Evolutionary conservation across 2,329 filamentous ascomycete species (phyloP).

Genomic region (Aureobasidium melanogenum): DNA sequence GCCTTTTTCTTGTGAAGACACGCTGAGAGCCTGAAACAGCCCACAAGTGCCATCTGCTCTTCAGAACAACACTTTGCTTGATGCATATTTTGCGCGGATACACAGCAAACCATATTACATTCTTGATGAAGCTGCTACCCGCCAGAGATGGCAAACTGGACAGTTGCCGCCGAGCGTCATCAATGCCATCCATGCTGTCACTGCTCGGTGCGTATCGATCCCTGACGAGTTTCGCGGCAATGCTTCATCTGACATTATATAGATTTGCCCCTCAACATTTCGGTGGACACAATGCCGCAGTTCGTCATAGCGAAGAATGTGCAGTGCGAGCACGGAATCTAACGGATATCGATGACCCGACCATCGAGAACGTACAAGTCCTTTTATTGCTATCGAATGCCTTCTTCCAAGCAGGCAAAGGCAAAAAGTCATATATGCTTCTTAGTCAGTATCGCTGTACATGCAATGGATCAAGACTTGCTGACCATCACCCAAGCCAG

Average conservation of each 20-base stretch:
- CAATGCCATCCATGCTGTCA: slow-evolving; percentile 45
- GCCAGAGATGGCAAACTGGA: slow-evolving; percentile 61
- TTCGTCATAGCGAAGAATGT: slow-evolving; percentile 63
- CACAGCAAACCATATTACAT: slow-evolving; percentile 78
- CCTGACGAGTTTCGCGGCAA: slow-evolving; percentile 38
- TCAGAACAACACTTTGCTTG: slow-evolving; percentile 35
- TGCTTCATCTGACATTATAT: slow-evolving; percentile 23
- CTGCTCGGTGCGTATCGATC: slow-evolving; percentile 37
- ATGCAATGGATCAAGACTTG: slow-evolving; percentile 20
- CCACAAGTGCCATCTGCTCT: slow-evolving; percentile 5
- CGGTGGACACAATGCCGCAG: slow-evolving; percentile 57
- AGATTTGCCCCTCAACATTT: slow-evolving; percentile 61
- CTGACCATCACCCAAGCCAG: slow-evolving; percentile 43
- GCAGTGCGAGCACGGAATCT: slow-evolving; percentile 59
- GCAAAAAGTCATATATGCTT: slow-evolving; percentile 81
- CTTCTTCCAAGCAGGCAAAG: slow-evolving; percentile 67
- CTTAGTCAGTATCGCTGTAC: slow-evolving; percentile 46
- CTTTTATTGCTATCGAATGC: slow-evolving; percentile 66
- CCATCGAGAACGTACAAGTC: slow-evolving; percentile 67
- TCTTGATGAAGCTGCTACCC: slow-evolving; percentile 65
- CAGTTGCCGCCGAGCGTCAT: slow-evolving; percentile 48
- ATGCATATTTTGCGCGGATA: slow-evolving; percentile 70
- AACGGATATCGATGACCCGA: slow-evolving; percentile 72
- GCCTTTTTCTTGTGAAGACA: neutral
- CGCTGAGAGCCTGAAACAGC: slow-evolving; percentile 8